Evolutionary conservation across 1,284 basidiomycete species (phyloP).

Genomic region (Leccinum fallax): DNA sequence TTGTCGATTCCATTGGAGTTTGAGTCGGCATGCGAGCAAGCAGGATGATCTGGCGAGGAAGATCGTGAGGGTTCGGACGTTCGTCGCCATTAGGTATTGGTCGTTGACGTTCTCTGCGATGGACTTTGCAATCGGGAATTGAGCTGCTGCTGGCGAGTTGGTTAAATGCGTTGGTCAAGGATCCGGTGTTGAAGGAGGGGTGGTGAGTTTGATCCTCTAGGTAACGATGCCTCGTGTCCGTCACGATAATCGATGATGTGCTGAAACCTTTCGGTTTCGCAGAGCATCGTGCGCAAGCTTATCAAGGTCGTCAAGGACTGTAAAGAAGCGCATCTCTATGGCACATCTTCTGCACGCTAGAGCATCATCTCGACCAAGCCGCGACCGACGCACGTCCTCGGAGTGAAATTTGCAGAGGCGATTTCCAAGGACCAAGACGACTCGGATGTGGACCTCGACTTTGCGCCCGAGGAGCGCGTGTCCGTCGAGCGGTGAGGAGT

Average conservation of each 20-base stretch:
- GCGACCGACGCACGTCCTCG: too few relatives aligned
- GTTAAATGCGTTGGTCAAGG: slow-evolving; percentile 72
- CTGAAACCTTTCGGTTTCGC: slow-evolving; percentile 10
- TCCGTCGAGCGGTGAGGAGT: too few relatives aligned
- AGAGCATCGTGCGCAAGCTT: slow-evolving; percentile 79
- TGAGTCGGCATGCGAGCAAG: slow-evolving; percentile 53
- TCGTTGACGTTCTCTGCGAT: slow-evolving; percentile 77
- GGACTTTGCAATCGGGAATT: slow-evolving; percentile 40
- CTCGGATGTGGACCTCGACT: too few relatives aligned
- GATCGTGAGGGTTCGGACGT: slow-evolving; percentile 83
- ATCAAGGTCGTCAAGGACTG: slow-evolving; percentile 62
- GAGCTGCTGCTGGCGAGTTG: slow-evolving; percentile 65
- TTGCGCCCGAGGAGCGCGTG: too few relatives aligned
- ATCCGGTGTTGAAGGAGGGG: slow-evolving; percentile 71
- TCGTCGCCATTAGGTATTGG: slow-evolving; percentile 87
- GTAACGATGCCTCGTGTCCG: not conserved
- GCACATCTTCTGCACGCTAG: too few relatives aligned
- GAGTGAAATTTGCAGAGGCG: too few relatives aligned
- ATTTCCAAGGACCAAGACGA: too few relatives aligned
- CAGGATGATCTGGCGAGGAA: slow-evolving; percentile 68
- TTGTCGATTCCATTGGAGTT: slow-evolving; percentile 84
- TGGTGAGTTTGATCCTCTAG: slow-evolving; percentile 49
- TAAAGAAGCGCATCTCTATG: too few relatives aligned
- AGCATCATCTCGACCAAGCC: too few relatives aligned
- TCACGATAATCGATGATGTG: not conserved